These are phyloP conservation scores for Boletus austroedulis DNA, from an alignment of 1,284 basidiomycete species.

Conservation along the genomic window DNA sequence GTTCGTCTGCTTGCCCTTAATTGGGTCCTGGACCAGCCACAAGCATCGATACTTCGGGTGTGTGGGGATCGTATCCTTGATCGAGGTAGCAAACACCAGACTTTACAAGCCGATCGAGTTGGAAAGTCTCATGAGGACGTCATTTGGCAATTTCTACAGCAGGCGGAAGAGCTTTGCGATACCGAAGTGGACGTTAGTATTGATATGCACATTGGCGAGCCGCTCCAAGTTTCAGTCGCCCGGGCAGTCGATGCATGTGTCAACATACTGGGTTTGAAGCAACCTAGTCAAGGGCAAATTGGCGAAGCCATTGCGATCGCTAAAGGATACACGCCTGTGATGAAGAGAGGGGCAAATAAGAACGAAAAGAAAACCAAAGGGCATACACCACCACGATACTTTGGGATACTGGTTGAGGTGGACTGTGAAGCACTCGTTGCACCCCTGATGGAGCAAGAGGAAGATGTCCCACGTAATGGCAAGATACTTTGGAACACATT, in stretches of 20 bases:
- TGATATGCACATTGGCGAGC: constrained; percentile 59
- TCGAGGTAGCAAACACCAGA: constrained; percentile 85
- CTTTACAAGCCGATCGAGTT: constrained; percentile 57
- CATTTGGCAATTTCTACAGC: constrained; percentile 75
- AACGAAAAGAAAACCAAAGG: constrained; percentile 36
- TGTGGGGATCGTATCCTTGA: constrained; percentile 70
- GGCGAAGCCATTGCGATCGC: constrained; percentile 57
- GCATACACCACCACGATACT: constrained; percentile 55
- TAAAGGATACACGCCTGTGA: constrained; percentile 46
- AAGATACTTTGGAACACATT: constrained; percentile 52
- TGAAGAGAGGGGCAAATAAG: constrained; percentile 39
- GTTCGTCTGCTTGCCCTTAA: constrained; percentile 76
- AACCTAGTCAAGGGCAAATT: constrained; percentile 57
- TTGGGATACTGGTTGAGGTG: constrained; percentile 72
- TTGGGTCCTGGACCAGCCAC: constrained; percentile 64
- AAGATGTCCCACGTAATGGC: constrained; percentile 31
- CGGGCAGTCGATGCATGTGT: constrained; percentile 62
- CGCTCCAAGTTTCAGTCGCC: constrained; percentile 53
- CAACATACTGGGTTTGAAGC: constrained; percentile 46
- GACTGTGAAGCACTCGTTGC: constrained; percentile 49
- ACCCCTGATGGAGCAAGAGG: constrained; percentile 33
- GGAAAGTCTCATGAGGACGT: constrained; percentile 72
- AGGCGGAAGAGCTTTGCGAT: constrained; percentile 63
- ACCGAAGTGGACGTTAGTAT: constrained; percentile 65
- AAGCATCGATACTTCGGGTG: constrained; percentile 62